Evolutionary conservation across 345 rosid species (phyloP), one percentile per base, ranked within the genome.

Genomic region (Raphanus sativus): DNA sequence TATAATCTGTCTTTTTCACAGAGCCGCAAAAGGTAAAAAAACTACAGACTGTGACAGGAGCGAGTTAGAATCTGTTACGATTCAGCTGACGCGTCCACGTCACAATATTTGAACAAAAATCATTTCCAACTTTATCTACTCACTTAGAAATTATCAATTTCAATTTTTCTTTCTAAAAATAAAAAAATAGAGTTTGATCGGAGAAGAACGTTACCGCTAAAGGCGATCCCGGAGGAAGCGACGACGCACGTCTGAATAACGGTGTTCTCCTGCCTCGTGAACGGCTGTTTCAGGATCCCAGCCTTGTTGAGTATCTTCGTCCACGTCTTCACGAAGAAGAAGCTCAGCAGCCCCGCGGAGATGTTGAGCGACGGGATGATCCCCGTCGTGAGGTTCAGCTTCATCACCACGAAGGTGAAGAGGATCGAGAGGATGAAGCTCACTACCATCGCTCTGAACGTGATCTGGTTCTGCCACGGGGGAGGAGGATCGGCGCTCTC

Each of bases 161-260:
- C 34, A 26, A 5, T 40, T 40, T 40, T 36, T 36, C 1, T 36
- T 36, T 36, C 7, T 36, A 33, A 33, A 33, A 2, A 6, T 7
- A 10, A n/a, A 15, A 9, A 38, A 16, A 54, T 3, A 59, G 10
- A 70, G 34, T 70, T 70, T 54, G 48, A 56, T 55, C 56, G 25
- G 30, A 25, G 15, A 4, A 16, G 30, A 28, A 50, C 66, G 72
- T 60, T 58, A 42, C 81, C 92, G 68, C 97, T 92, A 75, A 87
- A 92, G 12, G 92, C 87, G 78, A 92, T 89, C 69, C 97, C 97
- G 24, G 93, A 87, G 81, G 93, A 83, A 67, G 98, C 96, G 1
- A 92, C 94, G 13, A 92, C 92, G 42, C 98, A 92, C 28, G 98
- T 90, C 81, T 92, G 98, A 24, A 92, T 87, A 9, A 89, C 96